These are phyloP conservation scores for Petunia hybrid DNA, from an alignment of 305 asterid species.

Conservation along the genomic window DNA sequence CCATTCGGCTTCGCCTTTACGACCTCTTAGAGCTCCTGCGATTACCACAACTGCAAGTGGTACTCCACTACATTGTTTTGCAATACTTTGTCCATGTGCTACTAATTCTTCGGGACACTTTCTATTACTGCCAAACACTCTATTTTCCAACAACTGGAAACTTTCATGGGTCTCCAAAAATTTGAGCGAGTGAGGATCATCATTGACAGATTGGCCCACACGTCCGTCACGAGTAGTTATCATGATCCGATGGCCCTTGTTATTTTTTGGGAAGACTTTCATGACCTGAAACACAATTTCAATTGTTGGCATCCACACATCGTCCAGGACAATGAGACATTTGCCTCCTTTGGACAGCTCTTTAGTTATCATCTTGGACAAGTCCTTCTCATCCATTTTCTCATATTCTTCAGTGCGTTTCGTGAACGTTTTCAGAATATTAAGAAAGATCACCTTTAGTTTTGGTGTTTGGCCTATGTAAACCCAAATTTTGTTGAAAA, in stretches of 20 bases:
- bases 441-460: conserved; percentile 54
- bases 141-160: conserved; percentile 21
- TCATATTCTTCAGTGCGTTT: conserved; percentile 37
- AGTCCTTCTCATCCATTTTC: conserved; percentile 43
- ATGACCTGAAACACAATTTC: no score
- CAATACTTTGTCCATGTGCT: background rate
- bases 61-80: conserved; percentile 30
- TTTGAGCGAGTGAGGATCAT: background rate
- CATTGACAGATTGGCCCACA: background rate
- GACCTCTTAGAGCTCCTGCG: conserved; percentile 24
- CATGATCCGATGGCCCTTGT: background rate
- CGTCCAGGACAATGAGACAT: conserved; percentile 62
- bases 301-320: conserved; percentile 47
- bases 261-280: conserved; percentile 29
- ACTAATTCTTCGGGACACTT: background rate
- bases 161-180: background rate
- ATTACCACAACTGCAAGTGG: conserved; percentile 33
- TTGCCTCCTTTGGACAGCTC: conserved; percentile 41
- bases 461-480: conserved; percentile 55
- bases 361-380: conserved; percentile 41
- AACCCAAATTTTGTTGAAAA: conserved; percentile 57
- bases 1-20: background rate
- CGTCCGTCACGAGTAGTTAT: background rate
- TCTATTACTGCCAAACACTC: conserved; percentile 23
- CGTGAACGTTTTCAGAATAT: conserved; percentile 43